Conservation (phyloP, 2,329 filamentous ascomycete species). For the Penicillium psychrosexuale region DNA sequence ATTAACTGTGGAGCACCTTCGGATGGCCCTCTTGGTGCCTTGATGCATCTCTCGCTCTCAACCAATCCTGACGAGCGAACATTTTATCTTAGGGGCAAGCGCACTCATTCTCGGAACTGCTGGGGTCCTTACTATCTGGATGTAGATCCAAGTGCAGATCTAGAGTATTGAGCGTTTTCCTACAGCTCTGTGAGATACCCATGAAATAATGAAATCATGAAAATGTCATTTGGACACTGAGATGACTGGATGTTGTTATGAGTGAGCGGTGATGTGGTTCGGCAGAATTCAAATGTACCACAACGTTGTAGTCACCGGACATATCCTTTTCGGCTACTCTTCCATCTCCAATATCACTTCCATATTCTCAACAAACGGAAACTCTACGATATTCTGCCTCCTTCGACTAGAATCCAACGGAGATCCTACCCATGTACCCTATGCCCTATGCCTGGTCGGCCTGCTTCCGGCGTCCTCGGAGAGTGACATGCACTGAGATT, state of each 20-base stretch:
- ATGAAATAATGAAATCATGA: neutral
- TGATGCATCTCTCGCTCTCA: constrained; percentile 10
- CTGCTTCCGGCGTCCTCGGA: neutral
- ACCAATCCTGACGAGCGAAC: neutral
- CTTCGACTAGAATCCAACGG: neutral
- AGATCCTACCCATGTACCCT: neutral
- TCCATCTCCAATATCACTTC: neutral
- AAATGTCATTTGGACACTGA: neutral
- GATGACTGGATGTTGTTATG: neutral
- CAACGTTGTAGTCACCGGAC: neutral
- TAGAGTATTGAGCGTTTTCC: constrained; percentile 8
- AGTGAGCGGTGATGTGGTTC: neutral
- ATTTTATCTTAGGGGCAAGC: neutral
- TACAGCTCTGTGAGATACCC: constrained; percentile 2
- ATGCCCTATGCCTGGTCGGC: neutral
- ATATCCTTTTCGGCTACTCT: neutral
- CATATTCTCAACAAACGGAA: neutral
- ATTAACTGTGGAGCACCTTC: constrained; percentile 20
- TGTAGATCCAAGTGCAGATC: constrained; percentile 24
- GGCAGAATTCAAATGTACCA: neutral
- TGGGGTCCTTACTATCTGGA: constrained; percentile 25
- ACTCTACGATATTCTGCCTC: neutral
- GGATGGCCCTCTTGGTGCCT: constrained; percentile 18
- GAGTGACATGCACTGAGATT: neutral
- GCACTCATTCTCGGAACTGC: constrained; percentile 1